phyloP scores from a whole-genome alignment of 2,329 filamentous ascomycete species.

The Chrysoporthe austroafricana region DNA sequence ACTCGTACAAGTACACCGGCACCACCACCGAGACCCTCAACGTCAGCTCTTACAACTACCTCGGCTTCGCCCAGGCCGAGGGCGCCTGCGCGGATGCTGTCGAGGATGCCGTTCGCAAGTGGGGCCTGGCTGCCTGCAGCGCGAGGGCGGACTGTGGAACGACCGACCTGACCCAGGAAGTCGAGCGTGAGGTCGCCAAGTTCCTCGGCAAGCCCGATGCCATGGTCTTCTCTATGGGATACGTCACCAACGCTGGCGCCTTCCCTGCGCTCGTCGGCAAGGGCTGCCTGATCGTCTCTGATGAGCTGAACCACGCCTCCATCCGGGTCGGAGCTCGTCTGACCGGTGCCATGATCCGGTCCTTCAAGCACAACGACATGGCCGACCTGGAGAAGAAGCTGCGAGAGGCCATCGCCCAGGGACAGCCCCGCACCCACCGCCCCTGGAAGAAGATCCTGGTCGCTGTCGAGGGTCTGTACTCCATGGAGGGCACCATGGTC shows the following conservation, averaged over 20 bases:
- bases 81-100: slow-evolving; percentile 94
- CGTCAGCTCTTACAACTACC: slow-evolving; percentile 99
- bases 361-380: slow-evolving; percentile 99
- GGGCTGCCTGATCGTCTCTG: slow-evolving; percentile 91
- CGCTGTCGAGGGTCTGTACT: slow-evolving; percentile 95
- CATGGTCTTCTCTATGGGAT: slow-evolving; percentile 99
- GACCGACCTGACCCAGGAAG: slow-evolving; percentile 83
- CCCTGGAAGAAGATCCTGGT: slow-evolving; percentile 99
- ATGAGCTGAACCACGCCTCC: slow-evolving; percentile 96
- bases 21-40: slow-evolving; percentile 94
- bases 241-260: slow-evolving; percentile 90
- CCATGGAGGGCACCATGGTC: slow-evolving; percentile 99
- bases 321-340: slow-evolving; percentile 94
- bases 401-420: slow-evolving; percentile 91
- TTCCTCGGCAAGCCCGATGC: slow-evolving; percentile 94
- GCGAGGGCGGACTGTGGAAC: slow-evolving; percentile 84
- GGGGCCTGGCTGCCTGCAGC: slow-evolving; percentile 82
- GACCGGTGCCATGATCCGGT: slow-evolving; percentile 91
- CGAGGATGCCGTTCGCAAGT: slow-evolving; percentile 82
- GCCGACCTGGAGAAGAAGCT: slow-evolving; percentile 80
- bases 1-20: slow-evolving; percentile 85
- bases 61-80: slow-evolving; percentile 96
- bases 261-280: slow-evolving; percentile 93
- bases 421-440: slow-evolving; percentile 95
- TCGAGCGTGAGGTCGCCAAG: slow-evolving; percentile 83